Conservation (phyloP, 1,284 basidiomycete species). For the Sphaerobolus stellatus region DNA sequence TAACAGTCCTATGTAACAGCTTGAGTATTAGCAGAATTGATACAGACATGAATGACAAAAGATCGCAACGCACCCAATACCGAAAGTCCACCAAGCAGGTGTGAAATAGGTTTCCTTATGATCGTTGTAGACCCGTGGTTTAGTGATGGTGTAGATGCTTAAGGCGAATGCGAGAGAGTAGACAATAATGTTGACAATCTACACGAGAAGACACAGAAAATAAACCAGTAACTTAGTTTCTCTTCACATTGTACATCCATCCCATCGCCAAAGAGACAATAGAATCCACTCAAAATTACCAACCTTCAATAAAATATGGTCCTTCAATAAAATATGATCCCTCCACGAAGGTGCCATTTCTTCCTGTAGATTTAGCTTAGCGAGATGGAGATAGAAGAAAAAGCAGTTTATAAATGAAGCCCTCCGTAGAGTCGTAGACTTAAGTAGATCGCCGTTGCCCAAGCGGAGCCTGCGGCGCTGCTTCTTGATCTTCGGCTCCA, state of each 20-base stretch:
- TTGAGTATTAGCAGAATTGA: conserved; percentile 16
- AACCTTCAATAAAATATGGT: conserved; percentile 79
- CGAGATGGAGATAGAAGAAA: too few species aligned
- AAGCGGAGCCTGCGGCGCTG: too few species aligned
- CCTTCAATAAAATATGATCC: conserved; percentile 82
- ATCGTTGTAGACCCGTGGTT: conserved; percentile 50
- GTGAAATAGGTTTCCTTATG: conserved; percentile 87
- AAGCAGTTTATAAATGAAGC: too few species aligned
- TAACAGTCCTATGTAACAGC: conserved; percentile 58
- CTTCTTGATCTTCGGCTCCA: too few species aligned
- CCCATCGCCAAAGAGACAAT: not conserved
- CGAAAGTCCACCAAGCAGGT: conserved; percentile 84
- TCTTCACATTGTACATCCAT: not conserved
- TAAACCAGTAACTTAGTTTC: not conserved
- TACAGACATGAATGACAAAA: conserved; percentile 2
- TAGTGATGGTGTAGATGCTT: conserved; percentile 82
- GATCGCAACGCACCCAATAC: conserved; percentile 64
- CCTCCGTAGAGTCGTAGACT: too few species aligned
- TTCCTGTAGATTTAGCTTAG: too few species aligned
- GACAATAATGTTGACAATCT: conserved; percentile 77
- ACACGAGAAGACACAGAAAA: not conserved
- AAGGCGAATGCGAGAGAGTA: conserved; percentile 84
- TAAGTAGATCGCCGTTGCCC: too few species aligned
- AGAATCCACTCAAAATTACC: conserved; percentile 14
- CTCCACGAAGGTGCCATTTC: conserved; percentile 48